Conservation (phyloP, 139 green algal species). For the Closterium sp. region DNA sequence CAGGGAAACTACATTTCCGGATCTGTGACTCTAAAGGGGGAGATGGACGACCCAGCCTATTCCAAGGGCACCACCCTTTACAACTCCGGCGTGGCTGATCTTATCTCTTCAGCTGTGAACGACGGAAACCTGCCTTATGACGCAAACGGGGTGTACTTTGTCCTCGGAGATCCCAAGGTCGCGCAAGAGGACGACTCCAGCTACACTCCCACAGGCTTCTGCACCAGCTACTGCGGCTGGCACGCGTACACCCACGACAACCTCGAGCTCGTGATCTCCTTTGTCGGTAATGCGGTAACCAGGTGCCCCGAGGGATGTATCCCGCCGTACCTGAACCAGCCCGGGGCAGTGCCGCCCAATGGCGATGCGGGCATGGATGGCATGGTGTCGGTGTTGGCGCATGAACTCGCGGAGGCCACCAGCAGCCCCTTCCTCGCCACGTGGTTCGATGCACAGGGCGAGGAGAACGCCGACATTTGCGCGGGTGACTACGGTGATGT, state of each 20-base stretch:
- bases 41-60: neutral
- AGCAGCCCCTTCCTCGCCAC: conserved; percentile 6
- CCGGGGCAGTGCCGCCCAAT: neutral
- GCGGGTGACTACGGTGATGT: neutral
- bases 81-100: neutral
- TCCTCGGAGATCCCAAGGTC: neutral
- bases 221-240: neutral
- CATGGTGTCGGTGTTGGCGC: neutral
- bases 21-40: neutral
- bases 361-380: neutral
- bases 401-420: neutral
- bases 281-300: neutral
- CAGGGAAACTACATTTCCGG: neutral
- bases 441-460: neutral
- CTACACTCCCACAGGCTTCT: neutral
- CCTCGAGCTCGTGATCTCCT: neutral
- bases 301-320: neutral
- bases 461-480: conserved; percentile 9
- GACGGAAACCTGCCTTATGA: neutral
- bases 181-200: neutral
- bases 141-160: neutral
- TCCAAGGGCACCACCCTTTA: neutral
- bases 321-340: neutral
- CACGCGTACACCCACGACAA: neutral
- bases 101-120: neutral